Evolutionary conservation across 202 grass and related monocot genomes (phyloP), one percentile per base, ranked within the genome.

Genomic region (Saccharum hybrid): DNA sequence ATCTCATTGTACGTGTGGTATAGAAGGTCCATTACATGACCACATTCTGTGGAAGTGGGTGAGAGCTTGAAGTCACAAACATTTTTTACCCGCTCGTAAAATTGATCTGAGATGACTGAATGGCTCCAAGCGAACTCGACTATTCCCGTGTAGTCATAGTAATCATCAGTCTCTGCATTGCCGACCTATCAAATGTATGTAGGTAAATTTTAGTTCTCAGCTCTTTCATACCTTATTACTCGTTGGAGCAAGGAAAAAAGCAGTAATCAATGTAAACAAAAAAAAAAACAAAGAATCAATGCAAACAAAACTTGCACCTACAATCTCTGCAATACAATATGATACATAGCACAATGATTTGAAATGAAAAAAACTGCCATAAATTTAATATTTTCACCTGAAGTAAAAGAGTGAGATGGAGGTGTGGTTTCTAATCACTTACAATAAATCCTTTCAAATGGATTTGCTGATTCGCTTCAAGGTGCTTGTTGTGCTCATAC

Each of bases 401-500:
- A 14, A 43, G 2, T 42, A 41, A 15, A 26, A 48, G 36, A 4
- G 21, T 36, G 8, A 14, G 60, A 78, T 83, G 6, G 26, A 43
- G 39, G 36, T 26, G 3, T 26, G 5, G 66, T 31, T 79, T 51
- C 57, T 18, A 49, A 12, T 56, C 74, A 68, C 70, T 94, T 77
- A 94, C 91, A 68, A 97, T 92, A 69, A 97, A 97, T 39, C 94
- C 94, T 82, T 94, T 94, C 66, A 94, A 33, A 78, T 97, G 89
- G 66, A 94, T 97, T 68, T 62, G 68, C 7, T 83, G 67, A 40
- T 86, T 78, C 13, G 42, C 75, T 46, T 87, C 49, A 41, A 66
- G 72, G 22, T 88, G 76, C 74, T 87, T 92, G 91, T 94, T 92
- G 75, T 68, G 72, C 70, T 97, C 90, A 82, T 92, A 73, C 16